A percentile compares a stretch with the other conserved stretches of the same genome.
Evolutionary conservation across 1,284 basidiomycete species (phyloP).

Genomic region (Porphyrellus sp.): DNA sequence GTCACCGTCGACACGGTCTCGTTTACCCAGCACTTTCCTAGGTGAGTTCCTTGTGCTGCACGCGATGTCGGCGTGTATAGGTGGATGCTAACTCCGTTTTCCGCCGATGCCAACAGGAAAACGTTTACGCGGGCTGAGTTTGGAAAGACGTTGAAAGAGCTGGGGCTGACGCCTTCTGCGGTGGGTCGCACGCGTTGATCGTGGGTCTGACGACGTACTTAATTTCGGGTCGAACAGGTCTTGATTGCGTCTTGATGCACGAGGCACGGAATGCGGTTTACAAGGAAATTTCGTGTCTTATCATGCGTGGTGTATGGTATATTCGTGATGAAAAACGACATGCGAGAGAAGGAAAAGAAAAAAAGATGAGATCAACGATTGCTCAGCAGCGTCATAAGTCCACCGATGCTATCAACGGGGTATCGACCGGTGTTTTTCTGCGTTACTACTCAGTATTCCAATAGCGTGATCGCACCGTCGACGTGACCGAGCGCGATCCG

Average conservation of each 20-base stretch:
- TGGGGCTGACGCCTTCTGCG: slow-evolving; percentile 77
- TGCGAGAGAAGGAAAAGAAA: too few relatives aligned
- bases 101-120: slow-evolving; percentile 45
- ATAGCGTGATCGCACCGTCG: slow-evolving; percentile 49
- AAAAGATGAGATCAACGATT: too few relatives aligned
- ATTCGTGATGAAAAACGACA: too few relatives aligned
- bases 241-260: not conserved
- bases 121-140: slow-evolving; percentile 62
- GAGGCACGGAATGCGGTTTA: too few relatives aligned
- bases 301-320: too few relatives aligned
- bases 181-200: slow-evolving; percentile 39
- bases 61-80: not conserved
- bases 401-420: too few relatives aligned
- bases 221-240: not conserved
- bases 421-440: too few relatives aligned
- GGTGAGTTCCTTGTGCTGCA: slow-evolving; percentile 48
- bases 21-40: slow-evolving; percentile 80
- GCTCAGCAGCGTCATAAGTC: too few relatives aligned
- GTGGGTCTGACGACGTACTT: not conserved
- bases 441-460: slow-evolving; percentile 49
- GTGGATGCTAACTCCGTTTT: not conserved
- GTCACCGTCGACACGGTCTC: slow-evolving; percentile 74
- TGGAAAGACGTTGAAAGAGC: slow-evolving; percentile 62
- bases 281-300: too few relatives aligned
- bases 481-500: slow-evolving; percentile 51